Conservation (phyloP, 2,329 filamentous ascomycete species). For the Triangularia setosa region DNA sequence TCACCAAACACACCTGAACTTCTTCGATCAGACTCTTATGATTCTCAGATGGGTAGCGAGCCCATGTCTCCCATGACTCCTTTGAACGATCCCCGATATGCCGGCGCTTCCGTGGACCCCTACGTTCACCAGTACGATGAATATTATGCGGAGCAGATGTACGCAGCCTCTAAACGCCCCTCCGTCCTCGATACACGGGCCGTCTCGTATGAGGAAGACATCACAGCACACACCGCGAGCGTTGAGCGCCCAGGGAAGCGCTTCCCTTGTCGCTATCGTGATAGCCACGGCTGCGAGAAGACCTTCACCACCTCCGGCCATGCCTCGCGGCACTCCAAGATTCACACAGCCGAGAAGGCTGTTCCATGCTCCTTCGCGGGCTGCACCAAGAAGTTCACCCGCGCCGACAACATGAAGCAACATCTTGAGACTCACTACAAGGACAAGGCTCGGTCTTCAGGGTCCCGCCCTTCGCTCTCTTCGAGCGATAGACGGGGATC, state of each 20-base stretch:
- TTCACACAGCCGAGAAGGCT: conserved; percentile 77
- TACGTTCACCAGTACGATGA: conserved; percentile 37
- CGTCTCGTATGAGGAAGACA: conserved; percentile 50
- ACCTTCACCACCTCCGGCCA: conserved; percentile 82
- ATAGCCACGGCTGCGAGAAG: conserved; percentile 68
- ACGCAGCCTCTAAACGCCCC: conserved; percentile 38
- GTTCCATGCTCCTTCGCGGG: conserved; percentile 64
- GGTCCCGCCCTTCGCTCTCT: conserved; percentile 27
- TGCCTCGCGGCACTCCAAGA: conserved; percentile 80
- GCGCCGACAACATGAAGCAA: conserved; percentile 85
- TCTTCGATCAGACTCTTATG: conserved; percentile 58
- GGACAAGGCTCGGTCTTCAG: conserved; percentile 49
- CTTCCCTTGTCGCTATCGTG: conserved; percentile 70
- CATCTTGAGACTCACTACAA: conserved; percentile 74
- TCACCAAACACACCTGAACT: conserved; percentile 54
- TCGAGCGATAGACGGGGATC: conserved; percentile 28
- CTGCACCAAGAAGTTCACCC: conserved; percentile 76
- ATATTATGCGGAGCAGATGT: conserved; percentile 30
- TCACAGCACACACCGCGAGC: conserved; percentile 37
- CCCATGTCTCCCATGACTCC: conserved; percentile 55
- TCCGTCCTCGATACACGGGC: conserved; percentile 43
- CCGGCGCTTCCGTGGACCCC: conserved; percentile 6
- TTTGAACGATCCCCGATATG: conserved; percentile 32
- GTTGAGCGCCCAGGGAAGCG: conserved; percentile 55
- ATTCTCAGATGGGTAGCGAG: conserved; percentile 55